Percentiles rank a stretch among this genome's conserved stretches.
Conservation (phyloP, 768 basidiomycete genomes). For the Termitomyces sp. region DNA sequence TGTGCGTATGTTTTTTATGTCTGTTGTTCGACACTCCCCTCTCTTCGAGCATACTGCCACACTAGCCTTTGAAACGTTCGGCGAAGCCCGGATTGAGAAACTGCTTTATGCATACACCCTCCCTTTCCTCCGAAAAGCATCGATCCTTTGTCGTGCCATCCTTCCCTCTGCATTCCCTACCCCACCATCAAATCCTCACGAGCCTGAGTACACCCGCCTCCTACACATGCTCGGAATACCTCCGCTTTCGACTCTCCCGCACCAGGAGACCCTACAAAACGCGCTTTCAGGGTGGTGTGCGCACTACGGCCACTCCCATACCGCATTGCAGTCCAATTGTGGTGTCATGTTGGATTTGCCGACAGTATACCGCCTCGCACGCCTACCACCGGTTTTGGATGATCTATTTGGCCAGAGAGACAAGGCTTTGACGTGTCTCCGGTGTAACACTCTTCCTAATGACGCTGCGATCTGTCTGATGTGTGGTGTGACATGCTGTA, state of each 20-base stretch:
- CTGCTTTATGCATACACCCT: slow-evolving; percentile 84
- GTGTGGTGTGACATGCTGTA: slow-evolving; percentile 84
- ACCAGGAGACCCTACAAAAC: slow-evolving; percentile 84
- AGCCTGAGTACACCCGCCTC: slow-evolving; percentile 75
- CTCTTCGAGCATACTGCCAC: slow-evolving; percentile 84
- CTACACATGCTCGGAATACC: slow-evolving; percentile 76
- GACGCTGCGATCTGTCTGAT: slow-evolving; percentile 91
- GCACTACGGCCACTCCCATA: slow-evolving; percentile 81
- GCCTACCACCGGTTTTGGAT: slow-evolving; percentile 80
- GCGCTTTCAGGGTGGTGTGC: slow-evolving; percentile 89
- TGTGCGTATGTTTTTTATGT: slow-evolving; percentile 87
- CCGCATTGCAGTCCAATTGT: slow-evolving; percentile 74
- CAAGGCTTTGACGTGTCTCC: slow-evolving; percentile 67
- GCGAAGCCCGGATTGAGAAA: slow-evolving; percentile 82
- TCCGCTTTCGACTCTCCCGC: slow-evolving; percentile 70
- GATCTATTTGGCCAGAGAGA: slow-evolving; percentile 75
- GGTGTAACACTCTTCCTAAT: slow-evolving; percentile 74
- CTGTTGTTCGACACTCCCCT: slow-evolving; percentile 84
- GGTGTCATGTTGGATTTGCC: slow-evolving; percentile 83
- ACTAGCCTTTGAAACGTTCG: slow-evolving; percentile 73
- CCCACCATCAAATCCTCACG: slow-evolving; percentile 33
- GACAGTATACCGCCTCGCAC: slow-evolving; percentile 74
- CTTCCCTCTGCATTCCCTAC: slow-evolving; percentile 62
- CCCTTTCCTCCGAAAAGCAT: slow-evolving; percentile 86
- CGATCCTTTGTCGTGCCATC: slow-evolving; percentile 79